Percentiles rank a stretch among this genome's conserved stretches.
Evolutionary conservation across 1,284 basidiomycete species (phyloP).

Genomic region (Rhodotorula sp.): DNA sequence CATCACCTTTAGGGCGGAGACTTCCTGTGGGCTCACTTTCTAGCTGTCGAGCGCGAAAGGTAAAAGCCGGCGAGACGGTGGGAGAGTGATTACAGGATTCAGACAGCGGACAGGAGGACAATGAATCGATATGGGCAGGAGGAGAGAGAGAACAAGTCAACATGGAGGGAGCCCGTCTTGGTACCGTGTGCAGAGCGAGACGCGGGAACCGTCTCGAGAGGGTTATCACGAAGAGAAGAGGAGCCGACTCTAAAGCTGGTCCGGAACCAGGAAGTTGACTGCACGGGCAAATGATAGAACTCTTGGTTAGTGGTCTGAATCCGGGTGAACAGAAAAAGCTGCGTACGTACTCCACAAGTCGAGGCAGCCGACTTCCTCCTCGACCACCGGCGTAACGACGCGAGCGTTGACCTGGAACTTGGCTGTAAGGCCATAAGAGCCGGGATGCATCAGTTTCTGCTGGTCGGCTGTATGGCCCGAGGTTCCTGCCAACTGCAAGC

Average conservation of each 20-base stretch:
- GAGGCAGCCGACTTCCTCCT: conserved; percentile 76
- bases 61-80: no score
- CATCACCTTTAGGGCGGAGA: no score
- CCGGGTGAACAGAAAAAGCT: not conserved
- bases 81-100: not conserved
- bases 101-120: not conserved
- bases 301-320: not conserved
- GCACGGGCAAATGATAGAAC: not conserved
- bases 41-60: no score
- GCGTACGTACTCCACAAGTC: conserved; percentile 55
- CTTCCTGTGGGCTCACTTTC: no score
- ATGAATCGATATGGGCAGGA: not conserved
- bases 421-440: conserved; percentile 56
- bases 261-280: conserved; percentile 57
- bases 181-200: not conserved
- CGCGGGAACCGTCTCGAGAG: not conserved
- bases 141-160: not conserved
- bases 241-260: conserved; percentile 13
- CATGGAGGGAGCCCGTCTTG: not conserved
- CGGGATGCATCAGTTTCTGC: not conserved
- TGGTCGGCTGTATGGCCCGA: not conserved
- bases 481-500: no score
- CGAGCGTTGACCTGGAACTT: conserved; percentile 75
- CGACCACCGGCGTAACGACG: conserved; percentile 61
- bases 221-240: not conserved